These are phyloP conservation scores for Thelonectria rubi DNA, from an alignment of 2,329 filamentous ascomycete species.

Conservation along the genomic window DNA sequence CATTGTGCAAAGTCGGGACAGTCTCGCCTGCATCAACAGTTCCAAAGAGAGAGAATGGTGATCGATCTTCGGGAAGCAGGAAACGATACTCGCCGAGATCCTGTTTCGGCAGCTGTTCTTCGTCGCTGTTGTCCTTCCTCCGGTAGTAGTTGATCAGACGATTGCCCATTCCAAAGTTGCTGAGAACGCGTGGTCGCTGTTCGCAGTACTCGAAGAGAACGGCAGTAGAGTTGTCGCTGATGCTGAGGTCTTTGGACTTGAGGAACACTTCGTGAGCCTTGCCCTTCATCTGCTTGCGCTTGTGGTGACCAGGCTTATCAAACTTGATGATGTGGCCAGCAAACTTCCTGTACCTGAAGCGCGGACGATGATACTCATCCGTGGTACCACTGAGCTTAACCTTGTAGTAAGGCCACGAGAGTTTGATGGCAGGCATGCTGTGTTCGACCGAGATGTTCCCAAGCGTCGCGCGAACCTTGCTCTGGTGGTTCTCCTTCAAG, in stretches of 20 bases:
- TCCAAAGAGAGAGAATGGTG: constrained; percentile 94
- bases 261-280: constrained; percentile 82
- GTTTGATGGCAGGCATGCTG: constrained; percentile 86
- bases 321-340: constrained; percentile 76
- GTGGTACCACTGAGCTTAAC: constrained; percentile 80
- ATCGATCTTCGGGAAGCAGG: constrained; percentile 91
- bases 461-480: constrained; percentile 92
- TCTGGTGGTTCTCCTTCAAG: constrained; percentile 95
- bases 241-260: constrained; percentile 81
- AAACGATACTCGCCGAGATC: constrained; percentile 91
- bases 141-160: constrained; percentile 97
- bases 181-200: constrained; percentile 88
- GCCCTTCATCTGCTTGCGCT: constrained; percentile 84
- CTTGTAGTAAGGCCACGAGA: constrained; percentile 97
- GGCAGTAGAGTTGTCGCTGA: constrained; percentile 88
- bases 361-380: constrained; percentile 84
- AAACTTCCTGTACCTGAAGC: constrained; percentile 75
- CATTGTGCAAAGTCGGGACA: constrained; percentile 90
- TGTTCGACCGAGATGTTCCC: constrained; percentile 95
- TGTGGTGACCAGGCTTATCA: constrained; percentile 74
- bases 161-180: constrained; percentile 97
- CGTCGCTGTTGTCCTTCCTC: constrained; percentile 77
- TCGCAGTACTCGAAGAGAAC: constrained; percentile 96
- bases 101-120: constrained; percentile 77
- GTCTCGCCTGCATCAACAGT: constrained; percentile 91